Conservation (phyloP, 768 basidiomycete genomes). For the Grammothele lineata region DNA sequence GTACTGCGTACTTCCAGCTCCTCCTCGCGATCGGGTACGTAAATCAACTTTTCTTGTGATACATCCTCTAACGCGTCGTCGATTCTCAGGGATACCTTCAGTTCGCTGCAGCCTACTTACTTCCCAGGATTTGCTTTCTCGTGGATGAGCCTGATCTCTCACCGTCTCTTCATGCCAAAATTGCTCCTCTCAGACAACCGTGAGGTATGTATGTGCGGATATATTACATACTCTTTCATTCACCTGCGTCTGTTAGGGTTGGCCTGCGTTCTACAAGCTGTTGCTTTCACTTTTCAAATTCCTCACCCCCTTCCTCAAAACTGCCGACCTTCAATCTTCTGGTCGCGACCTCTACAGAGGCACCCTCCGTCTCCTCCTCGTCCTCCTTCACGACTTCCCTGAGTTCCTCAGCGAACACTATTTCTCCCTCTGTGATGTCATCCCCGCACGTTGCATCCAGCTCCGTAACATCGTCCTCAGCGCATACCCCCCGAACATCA, state of each 20-base stretch:
- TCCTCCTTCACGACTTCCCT: conserved; percentile 97
- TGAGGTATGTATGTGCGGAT: conserved; percentile 51
- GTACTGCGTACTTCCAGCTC: conserved; percentile 85
- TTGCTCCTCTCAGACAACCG: conserved; percentile 82
- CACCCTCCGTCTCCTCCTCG: conserved; percentile 83
- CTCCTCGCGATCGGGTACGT: conserved; percentile 83
- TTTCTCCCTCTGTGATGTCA: conserved; percentile 90
- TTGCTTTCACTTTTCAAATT: conserved; percentile 94
- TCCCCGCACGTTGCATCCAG: conserved; percentile 91
- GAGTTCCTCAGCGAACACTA: conserved; percentile 97
- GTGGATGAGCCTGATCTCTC: conserved; percentile 95
- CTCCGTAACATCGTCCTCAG: conserved; percentile 94
- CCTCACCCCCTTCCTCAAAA: conserved; percentile 84
- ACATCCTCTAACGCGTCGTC: too few relatives aligned
- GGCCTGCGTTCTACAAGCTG: conserved; percentile 94
- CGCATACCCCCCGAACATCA: conserved; percentile 81
- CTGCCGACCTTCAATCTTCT: conserved; percentile 73
- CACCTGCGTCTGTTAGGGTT: conserved; percentile 52
- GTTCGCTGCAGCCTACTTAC: conserved; percentile 91
- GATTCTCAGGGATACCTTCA: conserved; percentile 88
- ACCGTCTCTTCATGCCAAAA: conserved; percentile 97
- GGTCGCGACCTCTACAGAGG: conserved; percentile 89
- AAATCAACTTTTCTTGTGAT: neutral
- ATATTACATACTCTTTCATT: neutral
- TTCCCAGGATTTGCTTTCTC: conserved; percentile 99